phyloP scores from a whole-genome alignment of 202 grass and related monocot genomes.

The Zizania palustris region DNA sequence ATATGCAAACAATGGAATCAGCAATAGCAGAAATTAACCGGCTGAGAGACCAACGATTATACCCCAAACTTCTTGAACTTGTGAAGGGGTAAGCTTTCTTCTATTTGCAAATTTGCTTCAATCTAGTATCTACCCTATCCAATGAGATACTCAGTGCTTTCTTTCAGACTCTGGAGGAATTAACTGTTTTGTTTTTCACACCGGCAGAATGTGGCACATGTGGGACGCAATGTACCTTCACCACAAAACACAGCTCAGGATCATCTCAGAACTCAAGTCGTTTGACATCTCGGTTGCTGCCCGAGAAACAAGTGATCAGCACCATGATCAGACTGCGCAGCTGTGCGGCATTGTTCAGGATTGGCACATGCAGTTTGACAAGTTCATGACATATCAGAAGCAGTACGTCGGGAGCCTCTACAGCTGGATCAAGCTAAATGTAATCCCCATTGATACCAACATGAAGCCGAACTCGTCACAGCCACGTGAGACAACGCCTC shows the following conservation, averaged over 20 bases:
- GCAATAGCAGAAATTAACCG: conserved; percentile 85
- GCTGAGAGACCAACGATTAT: conserved; percentile 80
- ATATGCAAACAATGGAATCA: conserved; percentile 79
- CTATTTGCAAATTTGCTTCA: not conserved
- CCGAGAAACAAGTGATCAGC: conserved; percentile 64
- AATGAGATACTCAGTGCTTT: too few species aligned
- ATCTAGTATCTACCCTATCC: conserved; percentile 13
- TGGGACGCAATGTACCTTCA: conserved; percentile 65
- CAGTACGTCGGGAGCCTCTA: conserved; percentile 60
- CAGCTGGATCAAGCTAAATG: conserved; percentile 75
- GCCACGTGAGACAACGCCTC: conserved; percentile 50
- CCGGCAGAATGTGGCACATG: conserved; percentile 73
- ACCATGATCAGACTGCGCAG: conserved; percentile 59
- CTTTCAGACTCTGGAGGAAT: conserved; percentile 3
- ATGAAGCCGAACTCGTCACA: conserved; percentile 63
- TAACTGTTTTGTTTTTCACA: conserved; percentile 30
- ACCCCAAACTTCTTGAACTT: conserved; percentile 78
- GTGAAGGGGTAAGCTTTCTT: conserved; percentile 66
- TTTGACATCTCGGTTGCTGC: conserved; percentile 46
- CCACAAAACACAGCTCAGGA: conserved; percentile 59
- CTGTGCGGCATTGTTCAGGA: conserved; percentile 53
- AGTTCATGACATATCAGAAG: conserved; percentile 65
- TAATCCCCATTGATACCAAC: conserved; percentile 79
- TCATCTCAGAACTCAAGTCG: conserved; percentile 56
- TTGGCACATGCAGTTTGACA: conserved; percentile 71